These are phyloP conservation scores for Syncephalastrum monosporum DNA, from an alignment of 371 early-diverging fungal genomes.

Conservation along the genomic window DNA sequence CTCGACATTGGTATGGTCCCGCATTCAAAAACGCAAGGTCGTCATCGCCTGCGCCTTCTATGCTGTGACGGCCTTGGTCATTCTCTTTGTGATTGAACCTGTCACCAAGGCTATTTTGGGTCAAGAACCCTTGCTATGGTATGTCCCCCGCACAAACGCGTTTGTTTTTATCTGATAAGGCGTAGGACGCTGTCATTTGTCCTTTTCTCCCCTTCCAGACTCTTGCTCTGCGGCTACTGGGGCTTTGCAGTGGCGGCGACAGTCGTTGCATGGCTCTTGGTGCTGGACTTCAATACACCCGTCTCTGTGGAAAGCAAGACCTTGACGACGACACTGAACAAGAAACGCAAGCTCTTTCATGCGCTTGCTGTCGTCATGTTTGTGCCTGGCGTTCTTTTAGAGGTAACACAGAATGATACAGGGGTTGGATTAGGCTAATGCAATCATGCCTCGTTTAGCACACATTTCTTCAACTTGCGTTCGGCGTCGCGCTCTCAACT, in stretches of 20 bases:
- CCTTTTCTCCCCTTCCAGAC: slow-evolving; percentile 38
- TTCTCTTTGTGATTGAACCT: slow-evolving; percentile 49
- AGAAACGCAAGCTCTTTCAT: slow-evolving; percentile 87
- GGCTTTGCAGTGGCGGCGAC: slow-evolving; percentile 49
- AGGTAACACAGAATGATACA: slow-evolving; percentile 49
- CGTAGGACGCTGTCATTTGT: slow-evolving; percentile 56
- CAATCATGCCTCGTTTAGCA: slow-evolving; percentile 60
- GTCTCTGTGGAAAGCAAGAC: slow-evolving; percentile 21
- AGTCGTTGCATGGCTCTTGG: slow-evolving; percentile 55
- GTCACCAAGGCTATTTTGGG: slow-evolving; percentile 40
- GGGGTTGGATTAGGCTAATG: slow-evolving; percentile 48
- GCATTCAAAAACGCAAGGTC: slow-evolving; percentile 21
- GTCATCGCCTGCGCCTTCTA: slow-evolving; percentile 41
- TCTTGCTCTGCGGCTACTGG: slow-evolving; percentile 64
- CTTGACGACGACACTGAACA: slow-evolving; percentile 58
- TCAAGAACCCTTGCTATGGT: slow-evolving; percentile 65
- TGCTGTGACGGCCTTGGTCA: slow-evolving; percentile 30
- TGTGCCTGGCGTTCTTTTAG: slow-evolving; percentile 74
- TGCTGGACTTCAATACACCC: slow-evolving; percentile 41
- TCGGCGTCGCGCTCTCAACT: slow-evolving; percentile 71
- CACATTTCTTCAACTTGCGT: slow-evolving; percentile 76
- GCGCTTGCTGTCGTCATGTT: slow-evolving; percentile 82
- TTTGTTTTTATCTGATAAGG: neutral
- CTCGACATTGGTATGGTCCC: slow-evolving; percentile 7
- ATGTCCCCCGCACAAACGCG: slow-evolving; percentile 4